These are phyloP conservation scores for Hypsizygus marmoreus DNA, from an alignment of 768 basidiomycete genomes.

Conservation along the genomic window DNA sequence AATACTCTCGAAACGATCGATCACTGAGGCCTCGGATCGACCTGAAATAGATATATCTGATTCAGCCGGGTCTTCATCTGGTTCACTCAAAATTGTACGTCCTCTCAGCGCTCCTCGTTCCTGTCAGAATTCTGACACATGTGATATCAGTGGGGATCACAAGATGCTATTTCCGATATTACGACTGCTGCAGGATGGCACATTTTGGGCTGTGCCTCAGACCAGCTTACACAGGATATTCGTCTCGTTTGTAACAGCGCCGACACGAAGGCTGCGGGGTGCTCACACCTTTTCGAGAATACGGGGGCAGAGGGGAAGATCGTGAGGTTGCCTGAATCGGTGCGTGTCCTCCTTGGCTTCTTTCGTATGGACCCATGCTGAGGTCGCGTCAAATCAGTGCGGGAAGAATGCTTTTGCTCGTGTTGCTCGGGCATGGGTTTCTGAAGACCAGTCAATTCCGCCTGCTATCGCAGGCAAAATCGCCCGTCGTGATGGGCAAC, in stretches of 20 bases:
- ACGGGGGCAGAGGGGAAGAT: constrained; percentile 48
- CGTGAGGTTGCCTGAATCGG: constrained; percentile 53
- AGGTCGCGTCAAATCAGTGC: constrained; percentile 29
- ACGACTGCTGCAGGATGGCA: constrained; percentile 55
- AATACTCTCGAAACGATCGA: too few relatives aligned
- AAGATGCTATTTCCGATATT: constrained; percentile 41
- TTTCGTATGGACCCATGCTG: too few relatives aligned
- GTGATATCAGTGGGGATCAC: constrained; percentile 36
- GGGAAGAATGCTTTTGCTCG: constrained; percentile 41
- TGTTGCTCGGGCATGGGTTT: constrained; percentile 42
- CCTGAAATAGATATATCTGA: constrained; percentile 35
- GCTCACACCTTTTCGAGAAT: constrained; percentile 40
- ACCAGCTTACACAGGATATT: constrained; percentile 43
- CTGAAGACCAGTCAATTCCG: constrained; percentile 47
- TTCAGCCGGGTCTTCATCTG: constrained; percentile 32
- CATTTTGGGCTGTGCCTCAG: constrained; percentile 46
- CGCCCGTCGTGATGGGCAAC: constrained; percentile 33
- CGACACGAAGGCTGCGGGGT: constrained; percentile 28
- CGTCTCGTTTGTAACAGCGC: constrained; percentile 45
- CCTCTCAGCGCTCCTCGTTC: neutral
- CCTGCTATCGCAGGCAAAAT: constrained; percentile 25
- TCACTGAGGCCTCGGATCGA: too few relatives aligned
- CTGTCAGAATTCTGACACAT: too few relatives aligned
- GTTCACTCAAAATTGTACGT: constrained; percentile 42
- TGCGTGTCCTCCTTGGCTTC: too few relatives aligned